Evolutionary conservation across 2,329 filamentous ascomycete species (phyloP), one percentile per base, ranked within the genome.

Genomic region (Massarina eburnea): DNA sequence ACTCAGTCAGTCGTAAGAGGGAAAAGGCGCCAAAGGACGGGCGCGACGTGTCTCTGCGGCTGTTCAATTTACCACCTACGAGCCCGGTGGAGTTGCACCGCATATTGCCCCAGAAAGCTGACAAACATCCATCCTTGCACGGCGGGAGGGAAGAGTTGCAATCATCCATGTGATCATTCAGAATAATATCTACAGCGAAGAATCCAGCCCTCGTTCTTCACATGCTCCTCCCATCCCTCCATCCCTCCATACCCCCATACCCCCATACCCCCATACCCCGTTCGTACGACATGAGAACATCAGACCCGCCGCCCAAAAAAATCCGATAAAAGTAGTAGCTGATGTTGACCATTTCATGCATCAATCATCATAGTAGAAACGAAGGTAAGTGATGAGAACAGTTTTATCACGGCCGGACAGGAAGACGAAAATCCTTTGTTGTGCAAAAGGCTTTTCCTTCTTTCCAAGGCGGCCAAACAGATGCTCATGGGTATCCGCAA

Each of bases 401-500:
- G 27, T 8, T 30, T 30, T 14, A n/a, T 30, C 6, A 30, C n/a
- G 27, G 27, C 27, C 27, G 27, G 12, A 14, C 12, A 5, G 27
- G 27, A 30, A 30, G 27, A 8, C 4, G n/a, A 30, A 14, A 30
- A 10, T 22, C n/a, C 19, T 12, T 36, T 26, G 21, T 39, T 14
- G 29, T 27, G 10, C 10, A 17, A 39, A 29, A 17, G 8, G 21
- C 17, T 21, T 30, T 30, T 30, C n/a, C 9, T 7, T 7, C 19
- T 12, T 24, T 37, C 20, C 1, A 24, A 35, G 36, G 20, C 18
- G 36, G 20, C 18, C 24, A 34, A 39, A 42, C 29, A 22, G 18
- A 46, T 32, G 36, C 43, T 39, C 38, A 41, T 46, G 48, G 48
- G 48, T 51, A 51, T 51, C 43, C 37, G 39, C 41, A 44, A 44